Evolutionary conservation across 1,139 yeast genomes (phyloP), one percentile per base, ranked within the genome.

Genomic region (Yamadazyma triangularis): DNA sequence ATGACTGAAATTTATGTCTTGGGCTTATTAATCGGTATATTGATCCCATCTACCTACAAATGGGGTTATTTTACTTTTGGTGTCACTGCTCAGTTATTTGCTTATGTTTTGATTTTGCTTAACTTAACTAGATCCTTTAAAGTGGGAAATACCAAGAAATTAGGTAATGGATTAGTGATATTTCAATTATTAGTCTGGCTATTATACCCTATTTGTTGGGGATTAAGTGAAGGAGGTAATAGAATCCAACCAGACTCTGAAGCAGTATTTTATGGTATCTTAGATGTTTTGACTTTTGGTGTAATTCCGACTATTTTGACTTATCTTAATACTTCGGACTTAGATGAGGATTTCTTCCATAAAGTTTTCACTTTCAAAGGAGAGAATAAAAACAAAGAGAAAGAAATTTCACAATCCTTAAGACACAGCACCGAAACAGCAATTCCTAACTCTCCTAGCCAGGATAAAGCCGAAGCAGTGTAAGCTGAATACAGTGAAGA

Each of bases 201-300:
- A 40, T 53, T 73, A 39, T 76, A 76, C 48, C 73, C 77, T 22
- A 53, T 77, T 38, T 50, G 58, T 27, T 77, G 81, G 81, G 82
- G 73, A 48, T 58, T 77, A 34, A 56, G 70, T 39, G 82, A 77
- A 44, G 83, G 83, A 60, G 81, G 81, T 52, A 76, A 77, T 46
- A 71, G 61, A 25, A 74, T 77, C 39, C 71, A 69, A 40, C 77
- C 78, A 26, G 80, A 73, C 45, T 66, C 77, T 12, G 82, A 76
- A 49, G 74, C 77, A 29, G 77, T 68, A 21, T 77, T 75, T 56
- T 74, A 71, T 43, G 83, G 83, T 57, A 56, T 77, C 28, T 60
- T 77, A 45, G 83, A 77, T 44, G 43, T 75, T 32, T 43, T 65
- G 30, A 51, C 56, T 30, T 70, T 70, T 44, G 58, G 56, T 24